Evolutionary conservation across 345 rosid species (phyloP).

Genomic region (Tarenaya hassleriana): DNA sequence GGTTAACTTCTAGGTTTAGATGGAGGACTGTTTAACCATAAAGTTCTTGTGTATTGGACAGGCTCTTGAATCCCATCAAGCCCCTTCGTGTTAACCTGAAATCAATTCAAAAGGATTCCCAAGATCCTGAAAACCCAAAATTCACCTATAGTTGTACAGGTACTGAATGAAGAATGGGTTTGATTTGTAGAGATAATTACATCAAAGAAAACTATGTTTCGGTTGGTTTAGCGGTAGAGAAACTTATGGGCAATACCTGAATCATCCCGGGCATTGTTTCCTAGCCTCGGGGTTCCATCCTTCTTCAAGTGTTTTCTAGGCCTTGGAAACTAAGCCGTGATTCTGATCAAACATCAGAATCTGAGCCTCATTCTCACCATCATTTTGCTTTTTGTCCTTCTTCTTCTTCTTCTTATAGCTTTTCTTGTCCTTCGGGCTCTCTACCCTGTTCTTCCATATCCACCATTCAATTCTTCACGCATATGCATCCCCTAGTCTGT

Average conservation of each 20-base stretch:
- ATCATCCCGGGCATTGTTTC: conserved; percentile 67
- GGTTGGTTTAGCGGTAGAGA: conserved; percentile 29
- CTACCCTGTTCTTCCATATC: conserved; percentile 98
- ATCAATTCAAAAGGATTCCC: conserved; percentile 14
- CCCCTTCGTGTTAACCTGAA: conserved; percentile 94
- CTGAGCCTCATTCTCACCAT: conserved; percentile 45
- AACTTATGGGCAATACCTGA: conserved; percentile 43
- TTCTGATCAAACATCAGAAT: conserved; percentile 66
- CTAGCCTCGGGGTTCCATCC: conserved; percentile 29
- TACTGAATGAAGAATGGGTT: conserved; percentile 9
- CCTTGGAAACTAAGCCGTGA: conserved; percentile 88
- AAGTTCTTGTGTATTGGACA: conserved; percentile 87
- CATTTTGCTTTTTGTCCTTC: conserved; percentile 32
- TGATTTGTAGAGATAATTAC: conserved; percentile 29
- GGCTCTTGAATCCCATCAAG: conserved; percentile 98
- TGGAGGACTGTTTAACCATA: conserved; percentile 91
- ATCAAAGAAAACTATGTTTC: conserved; percentile 91
- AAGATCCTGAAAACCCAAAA: neutral
- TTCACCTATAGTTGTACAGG: neutral
- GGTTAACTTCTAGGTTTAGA: conserved; percentile 57
- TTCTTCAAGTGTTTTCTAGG: conserved; percentile 96
- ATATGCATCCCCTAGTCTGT: conserved; percentile 10
- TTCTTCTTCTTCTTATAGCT: conserved; percentile 62
- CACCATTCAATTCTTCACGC: conserved; percentile 68
- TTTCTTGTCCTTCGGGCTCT: conserved; percentile 97